These are phyloP conservation scores for Hemileccinum impolitum DNA, from an alignment of 768 basidiomycete species.

Conservation along the genomic window DNA sequence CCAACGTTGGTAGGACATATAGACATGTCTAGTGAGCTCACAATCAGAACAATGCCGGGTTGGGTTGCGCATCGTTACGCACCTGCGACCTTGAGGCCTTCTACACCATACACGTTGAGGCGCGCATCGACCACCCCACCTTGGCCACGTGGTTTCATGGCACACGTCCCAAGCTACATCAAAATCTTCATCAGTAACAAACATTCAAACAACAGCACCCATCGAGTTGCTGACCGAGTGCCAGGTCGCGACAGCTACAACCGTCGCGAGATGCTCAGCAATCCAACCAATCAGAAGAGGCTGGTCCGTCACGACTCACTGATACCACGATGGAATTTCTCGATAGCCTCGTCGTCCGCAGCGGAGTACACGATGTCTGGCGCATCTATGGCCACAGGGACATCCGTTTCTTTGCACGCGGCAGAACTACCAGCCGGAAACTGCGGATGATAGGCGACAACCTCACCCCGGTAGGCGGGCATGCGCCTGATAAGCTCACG, in stretches of 20 bases:
- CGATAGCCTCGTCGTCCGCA: constrained; percentile 34
- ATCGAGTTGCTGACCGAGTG: background rate
- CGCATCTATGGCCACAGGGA: constrained; percentile 22
- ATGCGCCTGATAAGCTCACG: constrained; percentile 56
- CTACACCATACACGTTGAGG: constrained; percentile 61
- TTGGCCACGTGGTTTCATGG: constrained; percentile 59
- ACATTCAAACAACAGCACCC: background rate
- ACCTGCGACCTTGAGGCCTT: constrained; percentile 61
- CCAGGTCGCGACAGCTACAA: background rate
- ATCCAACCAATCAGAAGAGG: background rate
- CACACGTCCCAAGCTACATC: constrained; percentile 57
- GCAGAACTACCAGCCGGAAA: constrained; percentile 30
- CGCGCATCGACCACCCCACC: constrained; percentile 62
- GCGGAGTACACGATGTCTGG: constrained; percentile 31
- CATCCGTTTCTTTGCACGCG: constrained; percentile 10
- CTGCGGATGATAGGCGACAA: constrained; percentile 11
- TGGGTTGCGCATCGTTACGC: background rate
- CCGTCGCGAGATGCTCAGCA: background rate
- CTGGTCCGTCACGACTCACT: background rate
- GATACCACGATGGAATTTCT: constrained; percentile 17
- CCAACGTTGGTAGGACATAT: constrained; percentile 30
- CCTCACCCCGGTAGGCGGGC: constrained; percentile 24
- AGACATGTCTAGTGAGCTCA: constrained; percentile 32
- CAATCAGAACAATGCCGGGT: background rate
- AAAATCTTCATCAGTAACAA: background rate